Evolutionary conservation across 1,284 basidiomycete species (phyloP), one percentile per base, ranked within the genome.

Genomic region (Cryptococcus sp.): DNA sequence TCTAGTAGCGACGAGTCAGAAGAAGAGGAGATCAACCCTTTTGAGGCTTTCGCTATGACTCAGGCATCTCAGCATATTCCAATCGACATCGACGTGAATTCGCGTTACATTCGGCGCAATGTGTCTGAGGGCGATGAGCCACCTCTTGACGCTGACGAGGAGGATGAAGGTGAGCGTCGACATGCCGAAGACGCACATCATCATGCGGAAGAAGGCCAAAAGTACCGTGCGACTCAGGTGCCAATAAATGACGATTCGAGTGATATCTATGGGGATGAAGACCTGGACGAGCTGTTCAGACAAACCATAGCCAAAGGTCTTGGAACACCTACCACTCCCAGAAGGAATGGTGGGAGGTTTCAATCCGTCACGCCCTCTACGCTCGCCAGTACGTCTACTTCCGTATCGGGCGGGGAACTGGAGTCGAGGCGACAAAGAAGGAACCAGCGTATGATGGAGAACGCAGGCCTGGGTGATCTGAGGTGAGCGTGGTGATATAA

Each of bases 391-490:
- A 59, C 54, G 34, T 56, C 63, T 8, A 34, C 29, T 34, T 34
- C 29, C 8, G 29, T 34, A 2, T 34, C 29, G 13, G 40, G 51
- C 2, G 64, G 54, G 0, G 50, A 54, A 3, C 13, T 65, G 1
- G 67, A 65, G 11, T 52, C 48, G 0, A 56, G 68, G 17, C 54
- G 62, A 26, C 44, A 55, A 10, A 46, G 53, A 10, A 58, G 68
- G 26, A 61, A 63, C n/a, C 58, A 54, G 26, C 43, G 60, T 4
- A 51, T 73, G 38, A 57, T 65, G 10, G 68, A 73, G 46, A 56
- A 71, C n/a, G 74, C 75, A 8, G 75, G 74, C 2, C 61, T 73
- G 10, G 74, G 70, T 2, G 75, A 77, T 62, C 62, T 77, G n/a
- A 73, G 66, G 70, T 69, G 52, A 54, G 67, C 52, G 2, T 44